Evolutionary conservation across 306 rosid species (phyloP).

Genomic region (Corylus americana): DNA sequence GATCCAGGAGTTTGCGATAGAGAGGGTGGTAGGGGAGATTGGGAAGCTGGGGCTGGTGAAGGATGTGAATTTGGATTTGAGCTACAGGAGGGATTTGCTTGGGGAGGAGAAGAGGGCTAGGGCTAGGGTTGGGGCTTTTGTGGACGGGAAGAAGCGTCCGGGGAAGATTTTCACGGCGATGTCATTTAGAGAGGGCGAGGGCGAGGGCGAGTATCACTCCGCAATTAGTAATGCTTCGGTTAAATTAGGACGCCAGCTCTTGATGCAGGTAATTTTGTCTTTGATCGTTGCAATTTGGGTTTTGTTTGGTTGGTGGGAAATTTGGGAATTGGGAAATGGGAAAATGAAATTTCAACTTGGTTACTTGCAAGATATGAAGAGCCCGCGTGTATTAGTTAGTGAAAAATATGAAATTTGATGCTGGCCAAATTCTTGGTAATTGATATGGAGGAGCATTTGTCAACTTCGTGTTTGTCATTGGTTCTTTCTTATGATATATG

Average conservation of each 20-base stretch:
- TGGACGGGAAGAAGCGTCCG: slow-evolving; percentile 76
- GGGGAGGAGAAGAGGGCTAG: slow-evolving; percentile 18
- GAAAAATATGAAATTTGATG: neutral
- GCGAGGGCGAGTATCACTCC: slow-evolving; percentile 27
- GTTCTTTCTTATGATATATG: neutral
- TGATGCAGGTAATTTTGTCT: slow-evolving; percentile 53
- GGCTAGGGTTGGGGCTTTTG: slow-evolving; percentile 56
- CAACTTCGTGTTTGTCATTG: neutral
- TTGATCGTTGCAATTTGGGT: neutral
- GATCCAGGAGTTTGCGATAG: slow-evolving; percentile 48
- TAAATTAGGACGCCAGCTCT: slow-evolving; percentile 62
- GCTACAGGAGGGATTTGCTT: slow-evolving; percentile 65
- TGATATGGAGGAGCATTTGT: neutral
- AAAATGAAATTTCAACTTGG: neutral
- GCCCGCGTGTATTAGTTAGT: neutral
- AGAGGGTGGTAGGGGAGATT: slow-evolving; percentile 44
- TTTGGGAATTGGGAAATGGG: neutral
- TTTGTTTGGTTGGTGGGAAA: neutral
- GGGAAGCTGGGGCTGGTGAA: slow-evolving; percentile 58
- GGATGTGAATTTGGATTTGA: slow-evolving; percentile 72
- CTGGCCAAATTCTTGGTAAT: neutral
- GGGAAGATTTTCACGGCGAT: slow-evolving; percentile 86
- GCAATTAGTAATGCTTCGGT: slow-evolving; percentile 39
- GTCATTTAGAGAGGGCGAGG: slow-evolving; percentile 80
- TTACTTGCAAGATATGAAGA: neutral